These are phyloP conservation scores for Hanseniaspora thailandica DNA, from an alignment of 805 yeast species.

Conservation along the genomic window DNA sequence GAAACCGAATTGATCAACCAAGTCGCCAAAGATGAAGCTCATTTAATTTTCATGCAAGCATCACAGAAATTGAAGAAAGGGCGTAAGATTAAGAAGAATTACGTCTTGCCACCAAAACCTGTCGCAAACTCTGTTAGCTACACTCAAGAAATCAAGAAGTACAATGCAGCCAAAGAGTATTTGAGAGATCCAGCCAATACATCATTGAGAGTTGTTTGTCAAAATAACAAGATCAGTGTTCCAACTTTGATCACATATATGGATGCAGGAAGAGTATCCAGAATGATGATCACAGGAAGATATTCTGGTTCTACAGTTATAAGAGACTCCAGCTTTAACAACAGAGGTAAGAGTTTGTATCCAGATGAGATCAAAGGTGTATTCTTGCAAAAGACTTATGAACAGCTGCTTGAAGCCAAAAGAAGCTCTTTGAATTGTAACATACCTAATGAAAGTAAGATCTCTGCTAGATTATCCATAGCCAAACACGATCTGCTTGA, in stretches of 20 bases:
- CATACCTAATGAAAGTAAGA: not conserved
- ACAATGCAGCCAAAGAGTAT: conserved; percentile 13
- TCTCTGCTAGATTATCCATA: not conserved
- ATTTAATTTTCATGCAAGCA: not conserved
- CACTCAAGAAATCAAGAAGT: conserved; percentile 10
- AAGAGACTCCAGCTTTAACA: conserved; percentile 15
- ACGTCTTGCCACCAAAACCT: conserved; percentile 16
- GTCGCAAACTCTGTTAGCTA: not conserved
- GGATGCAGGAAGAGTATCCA: conserved; percentile 16
- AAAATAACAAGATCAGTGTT: conserved; percentile 12
- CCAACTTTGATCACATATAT: conserved; percentile 15
- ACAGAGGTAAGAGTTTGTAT: conserved; percentile 14
- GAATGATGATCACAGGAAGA: conserved; percentile 14
- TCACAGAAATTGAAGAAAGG: conserved; percentile 12
- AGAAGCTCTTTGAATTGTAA: not conserved
- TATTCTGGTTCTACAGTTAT: conserved; percentile 15
- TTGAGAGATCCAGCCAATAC: conserved; percentile 11
- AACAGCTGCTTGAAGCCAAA: conserved; percentile 13
- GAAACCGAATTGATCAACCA: not conserved
- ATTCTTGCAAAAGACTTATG: conserved; percentile 13
- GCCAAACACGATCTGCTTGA: conserved; percentile 6
- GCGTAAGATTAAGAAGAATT: conserved; percentile 14
- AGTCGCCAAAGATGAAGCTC: conserved; percentile 7
- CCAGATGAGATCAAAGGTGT: conserved; percentile 10
- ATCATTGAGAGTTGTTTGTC: conserved; percentile 15